phyloP scores from a whole-genome alignment of 2,329 filamentous ascomycete genomes.

The Cercospora brassicicola region DNA sequence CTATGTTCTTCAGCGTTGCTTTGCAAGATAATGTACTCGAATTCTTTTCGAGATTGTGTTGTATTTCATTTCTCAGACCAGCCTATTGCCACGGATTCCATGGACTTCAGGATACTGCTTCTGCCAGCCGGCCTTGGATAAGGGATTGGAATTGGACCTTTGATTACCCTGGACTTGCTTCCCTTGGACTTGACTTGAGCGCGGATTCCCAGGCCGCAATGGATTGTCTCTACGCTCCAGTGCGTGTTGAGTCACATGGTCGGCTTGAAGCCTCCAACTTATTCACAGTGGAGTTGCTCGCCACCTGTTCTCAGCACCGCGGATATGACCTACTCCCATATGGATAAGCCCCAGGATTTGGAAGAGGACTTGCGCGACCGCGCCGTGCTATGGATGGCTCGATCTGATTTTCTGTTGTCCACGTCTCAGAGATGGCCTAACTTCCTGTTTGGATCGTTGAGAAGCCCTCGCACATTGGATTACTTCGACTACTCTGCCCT shows the following conservation, averaged over 20 bases:
- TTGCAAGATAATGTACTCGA: constrained; percentile 25
- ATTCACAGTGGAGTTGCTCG: constrained; percentile 10
- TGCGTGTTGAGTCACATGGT: background rate
- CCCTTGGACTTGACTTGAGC: background rate
- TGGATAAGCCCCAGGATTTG: background rate
- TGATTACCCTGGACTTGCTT: background rate
- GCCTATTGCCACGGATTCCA: background rate
- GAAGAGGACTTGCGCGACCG: background rate
- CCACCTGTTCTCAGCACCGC: constrained; percentile 13
- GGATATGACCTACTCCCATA: background rate
- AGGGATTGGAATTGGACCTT: background rate
- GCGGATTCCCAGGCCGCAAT: background rate
- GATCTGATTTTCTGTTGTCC: no score
- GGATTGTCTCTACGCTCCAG: background rate
- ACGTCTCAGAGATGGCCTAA: background rate
- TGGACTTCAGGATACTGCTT: background rate
- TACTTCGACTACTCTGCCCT: background rate
- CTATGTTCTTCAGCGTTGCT: constrained; percentile 25
- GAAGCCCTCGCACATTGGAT: background rate
- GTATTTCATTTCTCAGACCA: constrained; percentile 18
- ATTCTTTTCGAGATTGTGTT: constrained; percentile 17
- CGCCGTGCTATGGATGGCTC: background rate
- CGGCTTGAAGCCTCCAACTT: constrained; percentile 6
- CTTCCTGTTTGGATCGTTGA: background rate
- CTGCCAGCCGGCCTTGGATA: constrained; percentile 11